A percentile compares a stretch with the other conserved stretches of the same genome.
phyloP scores from a whole-genome alignment of 495 filamentous ascomycete genomes.

The Penicillium lagena region DNA sequence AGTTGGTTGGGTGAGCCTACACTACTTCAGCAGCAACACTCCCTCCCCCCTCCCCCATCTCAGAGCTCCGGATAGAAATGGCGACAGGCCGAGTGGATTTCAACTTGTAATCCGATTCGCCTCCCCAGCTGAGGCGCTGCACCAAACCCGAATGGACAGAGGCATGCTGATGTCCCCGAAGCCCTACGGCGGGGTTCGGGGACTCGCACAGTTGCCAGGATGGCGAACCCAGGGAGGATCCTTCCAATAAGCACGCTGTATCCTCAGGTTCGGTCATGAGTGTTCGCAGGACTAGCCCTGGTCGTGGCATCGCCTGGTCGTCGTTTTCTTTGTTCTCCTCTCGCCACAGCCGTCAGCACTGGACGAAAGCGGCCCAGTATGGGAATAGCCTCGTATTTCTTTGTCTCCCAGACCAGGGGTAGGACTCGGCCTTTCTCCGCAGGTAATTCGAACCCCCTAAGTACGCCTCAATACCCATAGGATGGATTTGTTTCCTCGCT shows the following conservation, averaged over 20 bases:
- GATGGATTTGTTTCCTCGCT: constrained; percentile 8
- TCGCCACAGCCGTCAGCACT: constrained; percentile 4
- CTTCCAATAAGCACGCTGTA: not conserved
- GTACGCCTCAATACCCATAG: constrained; percentile 6
- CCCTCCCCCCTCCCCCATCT: too few species aligned
- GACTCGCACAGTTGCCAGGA: too few species aligned
- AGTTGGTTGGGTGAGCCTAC: too few species aligned
- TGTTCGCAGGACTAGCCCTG: not conserved
- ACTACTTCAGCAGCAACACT: too few species aligned
- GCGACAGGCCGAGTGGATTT: too few species aligned
- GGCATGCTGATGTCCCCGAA: not conserved
- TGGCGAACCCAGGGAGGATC: too few species aligned
- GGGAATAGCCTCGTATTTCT: constrained; percentile 4
- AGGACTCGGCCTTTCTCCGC: not conserved
- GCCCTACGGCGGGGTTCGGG: not conserved
- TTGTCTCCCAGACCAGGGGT: constrained; percentile 3
- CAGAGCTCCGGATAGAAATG: too few species aligned
- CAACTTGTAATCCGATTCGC: too few species aligned
- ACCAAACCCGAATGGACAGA: not conserved
- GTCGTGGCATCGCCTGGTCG: not conserved
- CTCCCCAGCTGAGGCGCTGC: not conserved
- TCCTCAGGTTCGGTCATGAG: not conserved
- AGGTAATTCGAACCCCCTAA: constrained; percentile 4
- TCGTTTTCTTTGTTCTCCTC: not conserved
- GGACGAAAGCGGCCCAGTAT: not conserved